Evolutionary conservation across 1,139 yeast genomes (phyloP).

Genomic region (Hanseniaspora sp.): DNA sequence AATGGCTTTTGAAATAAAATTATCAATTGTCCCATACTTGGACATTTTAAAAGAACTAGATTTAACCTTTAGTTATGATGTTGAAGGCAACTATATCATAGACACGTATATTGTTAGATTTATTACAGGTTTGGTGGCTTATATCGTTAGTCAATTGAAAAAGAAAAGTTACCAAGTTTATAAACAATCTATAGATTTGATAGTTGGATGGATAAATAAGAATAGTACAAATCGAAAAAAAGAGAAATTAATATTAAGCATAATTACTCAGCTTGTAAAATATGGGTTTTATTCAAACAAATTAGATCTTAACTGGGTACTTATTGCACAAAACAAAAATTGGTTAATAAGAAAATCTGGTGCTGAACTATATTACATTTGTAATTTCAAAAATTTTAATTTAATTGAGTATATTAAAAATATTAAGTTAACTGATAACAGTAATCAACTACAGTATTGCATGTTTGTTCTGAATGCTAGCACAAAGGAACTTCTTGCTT

Average conservation of each 20-base stretch:
- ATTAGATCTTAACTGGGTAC: constrained; percentile 1
- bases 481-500: background rate
- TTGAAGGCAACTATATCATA: constrained; percentile 2
- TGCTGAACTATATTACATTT: constrained; percentile 8
- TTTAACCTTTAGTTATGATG: background rate
- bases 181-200: background rate
- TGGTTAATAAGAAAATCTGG: constrained; percentile 11
- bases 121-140: constrained; percentile 9
- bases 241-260: constrained; percentile 5
- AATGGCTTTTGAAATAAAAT: constrained; percentile 9
- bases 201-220: constrained; percentile 2
- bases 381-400: constrained; percentile 5
- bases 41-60: background rate
- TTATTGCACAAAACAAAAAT: background rate
- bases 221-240: background rate
- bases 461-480: constrained; percentile 1
- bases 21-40: constrained; percentile 7
- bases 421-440: background rate
- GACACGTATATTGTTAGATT: constrained; percentile 14
- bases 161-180: background rate
- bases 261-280: constrained; percentile 10
- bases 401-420: background rate
- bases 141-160: constrained; percentile 1
- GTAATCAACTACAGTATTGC: background rate
- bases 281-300: background rate